Evolutionary conservation across 306 rosid species (phyloP).

Genomic region (Quercus glauca): DNA sequence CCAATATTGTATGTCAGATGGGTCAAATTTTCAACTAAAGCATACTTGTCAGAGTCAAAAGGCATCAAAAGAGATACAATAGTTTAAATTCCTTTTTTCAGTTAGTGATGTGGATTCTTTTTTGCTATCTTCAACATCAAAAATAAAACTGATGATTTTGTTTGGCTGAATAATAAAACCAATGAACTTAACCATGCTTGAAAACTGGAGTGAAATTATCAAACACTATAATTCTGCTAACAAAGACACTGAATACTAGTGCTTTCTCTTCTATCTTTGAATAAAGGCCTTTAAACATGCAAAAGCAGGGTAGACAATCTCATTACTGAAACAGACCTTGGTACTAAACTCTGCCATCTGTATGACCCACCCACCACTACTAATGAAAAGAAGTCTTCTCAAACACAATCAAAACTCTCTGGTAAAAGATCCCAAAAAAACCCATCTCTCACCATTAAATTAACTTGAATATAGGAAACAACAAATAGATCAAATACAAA

Average conservation of each 20-base stretch:
- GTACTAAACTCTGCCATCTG: conserved; percentile 45
- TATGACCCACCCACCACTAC: conserved; percentile 47
- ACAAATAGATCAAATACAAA: background rate
- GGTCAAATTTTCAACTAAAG: background rate
- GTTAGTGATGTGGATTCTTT: background rate
- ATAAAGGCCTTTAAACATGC: conserved; percentile 5
- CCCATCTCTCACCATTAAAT: conserved; percentile 68
- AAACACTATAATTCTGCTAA: background rate
- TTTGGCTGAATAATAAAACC: background rate
- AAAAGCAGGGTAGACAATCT: conserved; percentile 29
- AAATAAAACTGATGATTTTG: background rate
- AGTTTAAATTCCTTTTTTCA: background rate
- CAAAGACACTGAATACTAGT: background rate
- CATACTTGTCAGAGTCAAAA: background rate
- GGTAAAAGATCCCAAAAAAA: conserved; percentile 70
- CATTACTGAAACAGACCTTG: conserved; percentile 35
- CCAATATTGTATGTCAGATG: background rate
- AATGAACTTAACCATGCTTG: background rate
- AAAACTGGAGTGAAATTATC: background rate
- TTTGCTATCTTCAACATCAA: background rate
- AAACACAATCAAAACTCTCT: conserved; percentile 21
- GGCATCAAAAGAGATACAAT: background rate
- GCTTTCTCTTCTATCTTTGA: conserved; percentile 3
- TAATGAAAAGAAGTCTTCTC: conserved; percentile 4
- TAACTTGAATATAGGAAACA: background rate